Evolutionary conservation across 257 asterid species (phyloP), one percentile per base, ranked within the genome.

Genomic region (Striga asiatica): DNA sequence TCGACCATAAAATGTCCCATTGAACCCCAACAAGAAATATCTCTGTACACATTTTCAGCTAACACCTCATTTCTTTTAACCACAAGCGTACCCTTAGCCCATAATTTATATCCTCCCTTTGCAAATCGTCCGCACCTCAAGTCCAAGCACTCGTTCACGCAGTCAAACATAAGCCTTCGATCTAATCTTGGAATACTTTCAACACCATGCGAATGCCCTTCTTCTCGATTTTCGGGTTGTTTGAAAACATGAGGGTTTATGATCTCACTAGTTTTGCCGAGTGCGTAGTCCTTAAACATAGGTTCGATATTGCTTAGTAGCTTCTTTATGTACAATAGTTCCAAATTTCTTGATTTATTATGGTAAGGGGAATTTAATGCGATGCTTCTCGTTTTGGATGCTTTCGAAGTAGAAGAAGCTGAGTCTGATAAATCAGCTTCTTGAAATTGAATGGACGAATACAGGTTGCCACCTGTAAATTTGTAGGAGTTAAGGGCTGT

Each of bases 391-490:
- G 45, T 38, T 38, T 38, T 38, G 45, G 12, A 3, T 29, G 0
- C 29, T 21, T 19, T 7, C 7, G 52, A 11, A 25, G 55, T 61
- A 10, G 98, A 91, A 62, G 95, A 82, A 58, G 94, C 95, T 10
- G 94, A 84, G 71, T 92, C 95, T n/a, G 81, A 76, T 58, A 91
- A 60, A 55, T 91, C 96, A 4, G 74, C 29, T 22, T 76, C 81
- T 28, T 54, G 79, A 46, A 83, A 83, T 56, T 68, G 80, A 28
- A 66, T 54, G n/a, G 84, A 73, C 64, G 89, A 82, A 42, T 78
- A 66, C 67, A 49, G 79, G 66, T 77, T 80, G 72, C 81, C 75
- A 56, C 77, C 98, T 83, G 84, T 21, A 61, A n/a, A 61, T 47
- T 45, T 5, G 41, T 46, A 54, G 17, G 52, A 21, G 21, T 58